phyloP scores from a whole-genome alignment of 805 yeast genomes.

The Wickerhamiella australiensis region DNA sequence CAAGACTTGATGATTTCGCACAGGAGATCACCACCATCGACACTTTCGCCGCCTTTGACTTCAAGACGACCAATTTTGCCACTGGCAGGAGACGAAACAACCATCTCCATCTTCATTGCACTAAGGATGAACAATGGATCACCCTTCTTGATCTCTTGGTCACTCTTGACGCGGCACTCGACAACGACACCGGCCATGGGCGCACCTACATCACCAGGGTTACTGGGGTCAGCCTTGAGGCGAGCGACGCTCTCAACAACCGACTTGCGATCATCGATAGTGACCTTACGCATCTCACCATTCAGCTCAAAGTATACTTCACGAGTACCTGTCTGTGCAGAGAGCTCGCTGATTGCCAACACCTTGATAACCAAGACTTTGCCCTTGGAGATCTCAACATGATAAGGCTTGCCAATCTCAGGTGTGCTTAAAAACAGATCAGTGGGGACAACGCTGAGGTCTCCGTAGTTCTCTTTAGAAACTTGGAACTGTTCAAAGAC shows the following conservation, averaged over 20 bases:
- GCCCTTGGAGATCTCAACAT: slow-evolving; percentile 87
- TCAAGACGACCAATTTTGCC: slow-evolving; percentile 71
- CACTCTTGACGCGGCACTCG: slow-evolving; percentile 83
- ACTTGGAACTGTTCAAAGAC: slow-evolving; percentile 83
- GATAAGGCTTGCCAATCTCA: slow-evolving; percentile 74
- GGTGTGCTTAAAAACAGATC: slow-evolving; percentile 81
- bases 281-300: slow-evolving; percentile 95
- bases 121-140: slow-evolving; percentile 86
- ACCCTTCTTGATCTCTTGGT: slow-evolving; percentile 87
- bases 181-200: slow-evolving; percentile 99
- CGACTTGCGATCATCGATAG: slow-evolving; percentile 77
- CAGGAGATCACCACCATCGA: slow-evolving; percentile 85
- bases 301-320: slow-evolving; percentile 96
- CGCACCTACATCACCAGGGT: slow-evolving; percentile 89
- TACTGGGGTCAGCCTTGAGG: slow-evolving; percentile 79
- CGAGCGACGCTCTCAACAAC: slow-evolving; percentile 76
- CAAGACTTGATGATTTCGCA: slow-evolving; percentile 39
- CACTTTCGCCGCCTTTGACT: slow-evolving; percentile 85
- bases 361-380: slow-evolving; percentile 82
- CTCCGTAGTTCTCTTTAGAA: slow-evolving; percentile 69
- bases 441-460: slow-evolving; percentile 88
- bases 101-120: slow-evolving; percentile 99
- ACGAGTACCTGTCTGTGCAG: slow-evolving; percentile 74
- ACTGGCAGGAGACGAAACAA: slow-evolving; percentile 77
- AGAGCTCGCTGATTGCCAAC: slow-evolving; percentile 84